A percentile compares a stretch with the other conserved stretches of the same genome.
phyloP scores from a whole-genome alignment of 441 rosid genomes.

The Codiaeum variegatum region DNA sequence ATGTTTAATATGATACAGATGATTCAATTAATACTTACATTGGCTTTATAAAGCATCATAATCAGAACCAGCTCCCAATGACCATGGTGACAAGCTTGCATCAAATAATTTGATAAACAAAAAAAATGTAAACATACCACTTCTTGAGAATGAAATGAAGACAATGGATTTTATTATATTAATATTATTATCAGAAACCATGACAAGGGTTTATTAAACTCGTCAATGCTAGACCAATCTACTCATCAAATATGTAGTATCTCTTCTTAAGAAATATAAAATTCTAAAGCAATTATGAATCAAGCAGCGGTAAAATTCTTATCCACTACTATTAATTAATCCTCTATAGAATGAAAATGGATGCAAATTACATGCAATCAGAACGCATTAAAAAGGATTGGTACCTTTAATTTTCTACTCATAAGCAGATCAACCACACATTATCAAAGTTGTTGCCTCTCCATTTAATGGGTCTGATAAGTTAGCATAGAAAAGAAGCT shows the following conservation, averaged over 20 bases:
- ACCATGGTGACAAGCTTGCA: slow-evolving; percentile 99
- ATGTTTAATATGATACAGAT: neutral
- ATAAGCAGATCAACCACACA: slow-evolving; percentile 77
- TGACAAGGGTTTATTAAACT: no score
- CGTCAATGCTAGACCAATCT: no score
- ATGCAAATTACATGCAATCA: neutral
- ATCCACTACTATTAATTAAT: no score
- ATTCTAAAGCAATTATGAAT: no score
- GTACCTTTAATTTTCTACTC: slow-evolving; percentile 83
- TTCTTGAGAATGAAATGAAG: no score
- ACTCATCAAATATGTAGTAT: no score
- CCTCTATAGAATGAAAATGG: neutral
- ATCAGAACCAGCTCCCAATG: slow-evolving; percentile 94
- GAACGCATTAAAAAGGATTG: neutral
- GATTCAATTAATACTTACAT: slow-evolving; percentile 42
- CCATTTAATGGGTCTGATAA: slow-evolving; percentile 91
- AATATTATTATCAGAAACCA: no score
- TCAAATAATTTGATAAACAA: slow-evolving; percentile 66
- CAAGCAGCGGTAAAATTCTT: no score
- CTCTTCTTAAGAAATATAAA: no score
- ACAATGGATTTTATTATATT: no score
- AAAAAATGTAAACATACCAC: neutral
- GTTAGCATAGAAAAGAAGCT: slow-evolving; percentile 89
- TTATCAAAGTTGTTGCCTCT: slow-evolving; percentile 86
- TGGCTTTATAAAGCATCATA: slow-evolving; percentile 81